A percentile compares a stretch with the other conserved stretches of the same genome.
Evolutionary conservation across 768 basidiomycete genomes (phyloP).

Genomic region (Leccinum uliginosum): DNA sequence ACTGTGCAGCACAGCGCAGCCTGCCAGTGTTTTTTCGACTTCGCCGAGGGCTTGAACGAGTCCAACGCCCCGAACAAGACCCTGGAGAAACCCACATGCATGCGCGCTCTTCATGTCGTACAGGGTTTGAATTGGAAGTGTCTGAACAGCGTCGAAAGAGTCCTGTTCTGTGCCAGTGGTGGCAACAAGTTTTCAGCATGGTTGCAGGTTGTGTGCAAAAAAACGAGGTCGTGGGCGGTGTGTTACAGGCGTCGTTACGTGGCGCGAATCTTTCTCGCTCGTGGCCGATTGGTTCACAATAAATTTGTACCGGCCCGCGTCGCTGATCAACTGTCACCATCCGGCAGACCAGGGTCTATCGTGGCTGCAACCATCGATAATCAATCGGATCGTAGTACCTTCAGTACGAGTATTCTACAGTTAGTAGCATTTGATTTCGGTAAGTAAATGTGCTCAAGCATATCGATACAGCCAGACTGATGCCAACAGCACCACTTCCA

Average conservation of each 20-base stretch:
- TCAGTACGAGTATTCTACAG: not conserved
- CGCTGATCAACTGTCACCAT: constrained; percentile 15
- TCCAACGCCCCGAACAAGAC: not conserved
- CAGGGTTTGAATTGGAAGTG: not conserved
- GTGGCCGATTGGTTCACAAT: constrained; percentile 13
- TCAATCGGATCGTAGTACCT: not conserved
- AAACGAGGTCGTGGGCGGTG: constrained; percentile 11
- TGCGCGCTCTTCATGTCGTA: not conserved
- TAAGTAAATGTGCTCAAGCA: too few species aligned
- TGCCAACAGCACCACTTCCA: too few species aligned
- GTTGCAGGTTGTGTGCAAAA: not conserved
- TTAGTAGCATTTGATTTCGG: too few species aligned
- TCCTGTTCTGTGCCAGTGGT: not conserved
- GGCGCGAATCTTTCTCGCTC: constrained; percentile 21
- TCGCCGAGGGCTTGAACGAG: not conserved
- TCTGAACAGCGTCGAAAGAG: not conserved
- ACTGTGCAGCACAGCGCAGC: too few species aligned
- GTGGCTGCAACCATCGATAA: constrained; percentile 22
- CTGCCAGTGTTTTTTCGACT: not conserved
- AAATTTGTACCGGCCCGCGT: constrained; percentile 4
- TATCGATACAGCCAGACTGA: too few species aligned
- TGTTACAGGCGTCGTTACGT: constrained; percentile 10
- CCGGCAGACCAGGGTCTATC: not conserved
- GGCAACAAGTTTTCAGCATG: not conserved
- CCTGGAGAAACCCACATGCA: not conserved